Conservation (phyloP, 805 yeast species). For the Monosporozyma solicola region DNA sequence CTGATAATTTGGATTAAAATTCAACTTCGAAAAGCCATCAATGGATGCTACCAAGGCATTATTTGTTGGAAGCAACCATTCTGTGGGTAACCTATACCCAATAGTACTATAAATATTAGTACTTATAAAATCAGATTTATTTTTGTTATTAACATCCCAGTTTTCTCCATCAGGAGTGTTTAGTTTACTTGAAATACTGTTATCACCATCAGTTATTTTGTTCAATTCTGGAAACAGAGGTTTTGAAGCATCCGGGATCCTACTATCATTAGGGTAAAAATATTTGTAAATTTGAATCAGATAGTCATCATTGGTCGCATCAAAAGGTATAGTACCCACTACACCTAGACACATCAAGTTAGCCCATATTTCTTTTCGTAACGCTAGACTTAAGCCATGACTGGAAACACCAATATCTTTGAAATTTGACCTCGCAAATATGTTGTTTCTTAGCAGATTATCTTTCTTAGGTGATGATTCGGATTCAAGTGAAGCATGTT, state of each 20-base stretch:
- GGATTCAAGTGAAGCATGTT: not conserved
- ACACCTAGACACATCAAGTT: constrained; percentile 25
- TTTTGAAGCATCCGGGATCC: not conserved
- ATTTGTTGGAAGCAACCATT: constrained; percentile 22
- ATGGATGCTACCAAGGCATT: constrained; percentile 19
- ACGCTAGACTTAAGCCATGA: not conserved
- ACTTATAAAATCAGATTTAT: constrained; percentile 9
- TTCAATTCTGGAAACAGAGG: not conserved
- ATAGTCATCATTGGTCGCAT: constrained; percentile 24
- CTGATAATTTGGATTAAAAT: constrained; percentile 21
- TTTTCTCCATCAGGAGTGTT: not conserved
- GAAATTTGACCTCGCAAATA: not conserved
- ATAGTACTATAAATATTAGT: constrained; percentile 20
- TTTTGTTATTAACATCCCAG: not conserved
- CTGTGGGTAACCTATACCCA: constrained; percentile 23
- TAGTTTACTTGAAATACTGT: not conserved
- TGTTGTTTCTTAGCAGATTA: not conserved
- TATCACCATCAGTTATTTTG: not conserved
- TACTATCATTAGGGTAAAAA: constrained; percentile 18
- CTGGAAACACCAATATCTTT: not conserved
- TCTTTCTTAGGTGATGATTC: not conserved
- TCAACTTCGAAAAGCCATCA: constrained; percentile 20
- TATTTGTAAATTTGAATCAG: constrained; percentile 25
- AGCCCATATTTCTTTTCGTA: constrained; percentile 28
- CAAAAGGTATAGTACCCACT: constrained; percentile 27